Evolutionary conservation across 768 basidiomycete species (phyloP), one percentile per base, ranked within the genome.

Genomic region (Infundibulicybe gibba): DNA sequence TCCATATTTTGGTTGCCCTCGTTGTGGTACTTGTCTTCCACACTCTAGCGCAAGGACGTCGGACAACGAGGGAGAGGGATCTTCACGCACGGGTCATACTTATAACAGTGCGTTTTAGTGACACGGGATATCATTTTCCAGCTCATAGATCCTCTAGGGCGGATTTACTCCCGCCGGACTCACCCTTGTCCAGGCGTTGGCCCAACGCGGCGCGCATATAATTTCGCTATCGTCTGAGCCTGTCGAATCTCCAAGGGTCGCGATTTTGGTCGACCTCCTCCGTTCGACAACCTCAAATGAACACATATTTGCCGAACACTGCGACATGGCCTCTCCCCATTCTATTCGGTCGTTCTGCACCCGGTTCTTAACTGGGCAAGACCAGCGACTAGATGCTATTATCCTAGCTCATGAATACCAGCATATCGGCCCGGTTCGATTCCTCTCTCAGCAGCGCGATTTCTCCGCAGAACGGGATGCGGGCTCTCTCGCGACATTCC

Each of bases 321-420:
- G 88, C 54, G 84, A 91, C 58, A 65, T 91, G 0, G 48, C 74
- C 0, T 85, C 85, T 0, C 80, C 88, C 0, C 63, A 74, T 0
- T 83, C 84, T 15, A 78, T 94, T 12, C 77, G 81, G 30, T 66
- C 70, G 8, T 93, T 94, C 59, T 86, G 81, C 55, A 77, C 74
- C 0, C 67, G 72, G 8, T 91, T 93, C 63, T 60, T 85, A 49
- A 79, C 80, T 2, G 80, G 74, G 0, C 73, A 80, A 39, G 81
- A 85, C 39, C 78, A 80, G 21, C 69, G 88, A 17, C 56, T 94
- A n/a, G 91, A 94, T 46, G 88, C 82, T 2, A 64, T 94, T 45
- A 62, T 94, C 11, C 85, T 89, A 50, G 77, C 80, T 9, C 91
- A 93, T 58, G 92, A 88, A 54, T 88, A 90, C 55, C 69, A 69